Conservation (phyloP, 2,329 filamentous ascomycete genomes). For the Drechslerella dactyloides region DNA sequence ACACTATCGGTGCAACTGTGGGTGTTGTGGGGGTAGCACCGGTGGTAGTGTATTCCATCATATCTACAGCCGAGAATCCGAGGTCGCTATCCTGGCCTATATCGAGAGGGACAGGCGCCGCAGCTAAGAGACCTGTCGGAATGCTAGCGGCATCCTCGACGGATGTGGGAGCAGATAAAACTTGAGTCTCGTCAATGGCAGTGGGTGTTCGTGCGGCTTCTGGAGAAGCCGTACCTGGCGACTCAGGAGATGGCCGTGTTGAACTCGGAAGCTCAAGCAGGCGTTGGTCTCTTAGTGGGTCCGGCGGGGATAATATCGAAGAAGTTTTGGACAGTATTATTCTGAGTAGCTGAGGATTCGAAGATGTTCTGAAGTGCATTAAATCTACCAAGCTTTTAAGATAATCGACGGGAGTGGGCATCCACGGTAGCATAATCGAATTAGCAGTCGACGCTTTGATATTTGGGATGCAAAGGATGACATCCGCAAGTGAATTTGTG, state of each 20-base stretch:
- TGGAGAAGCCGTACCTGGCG: slow-evolving; percentile 36
- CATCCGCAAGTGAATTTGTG: slow-evolving; percentile 47
- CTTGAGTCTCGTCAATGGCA: slow-evolving; percentile 4
- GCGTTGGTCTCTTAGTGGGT: slow-evolving; percentile 36
- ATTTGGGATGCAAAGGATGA: slow-evolving; percentile 45
- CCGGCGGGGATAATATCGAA: slow-evolving; percentile 33
- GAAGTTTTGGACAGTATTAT: slow-evolving; percentile 45
- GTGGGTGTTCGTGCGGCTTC: slow-evolving; percentile 23
- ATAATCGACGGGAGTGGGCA: slow-evolving; percentile 36
- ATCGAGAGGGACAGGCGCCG: slow-evolving; percentile 6
- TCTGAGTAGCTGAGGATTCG: slow-evolving; percentile 33
- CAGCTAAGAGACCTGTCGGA: slow-evolving; percentile 14
- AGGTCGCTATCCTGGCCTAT: slow-evolving; percentile 12
- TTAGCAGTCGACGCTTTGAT: slow-evolving; percentile 20
- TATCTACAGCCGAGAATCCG: slow-evolving; percentile 26
- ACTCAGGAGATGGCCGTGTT: slow-evolving; percentile 42
- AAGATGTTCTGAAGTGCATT: slow-evolving; percentile 37
- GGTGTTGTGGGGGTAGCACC: slow-evolving; percentile 27
- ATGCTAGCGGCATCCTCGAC: slow-evolving; percentile 13
- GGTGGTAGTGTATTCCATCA: slow-evolving; percentile 47
- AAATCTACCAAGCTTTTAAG: slow-evolving; percentile 46
- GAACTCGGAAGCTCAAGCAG: slow-evolving; percentile 38
- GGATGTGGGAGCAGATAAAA: slow-evolving; percentile 17
- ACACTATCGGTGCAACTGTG: slow-evolving; percentile 17
- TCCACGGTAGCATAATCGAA: slow-evolving; percentile 9